Conservation (phyloP, 2,329 filamentous ascomycete genomes). For the Sporothrix brunneoviolacea region DNA sequence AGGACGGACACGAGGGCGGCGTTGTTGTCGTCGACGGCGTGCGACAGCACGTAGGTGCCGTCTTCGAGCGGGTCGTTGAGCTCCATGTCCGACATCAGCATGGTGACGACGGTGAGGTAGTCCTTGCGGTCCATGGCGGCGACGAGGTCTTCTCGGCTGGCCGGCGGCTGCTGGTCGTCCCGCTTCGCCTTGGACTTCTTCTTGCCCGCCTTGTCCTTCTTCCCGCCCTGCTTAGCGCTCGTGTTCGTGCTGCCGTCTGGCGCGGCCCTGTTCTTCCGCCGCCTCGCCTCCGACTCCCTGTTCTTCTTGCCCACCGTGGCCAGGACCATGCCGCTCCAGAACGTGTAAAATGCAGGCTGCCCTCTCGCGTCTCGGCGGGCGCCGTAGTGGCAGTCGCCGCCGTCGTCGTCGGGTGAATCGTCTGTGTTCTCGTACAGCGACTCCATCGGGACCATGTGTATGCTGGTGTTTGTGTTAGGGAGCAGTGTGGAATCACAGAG, state of each 20-base stretch:
- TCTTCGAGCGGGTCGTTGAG: conserved; percentile 6
- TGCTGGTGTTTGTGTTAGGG: not conserved
- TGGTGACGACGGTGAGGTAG: conserved; percentile 6
- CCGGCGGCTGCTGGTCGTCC: not conserved
- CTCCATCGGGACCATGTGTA: conserved; percentile 4
- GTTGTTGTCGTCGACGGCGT: conserved; percentile 10
- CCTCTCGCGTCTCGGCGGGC: not conserved
- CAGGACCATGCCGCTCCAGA: not conserved
- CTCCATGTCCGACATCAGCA: conserved; percentile 9
- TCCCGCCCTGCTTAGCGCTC: not conserved
- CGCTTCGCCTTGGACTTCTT: not conserved
- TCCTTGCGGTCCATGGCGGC: conserved; percentile 5
- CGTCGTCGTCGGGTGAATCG: not conserved
- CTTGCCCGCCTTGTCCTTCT: not conserved
- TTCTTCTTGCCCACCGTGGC: not conserved
- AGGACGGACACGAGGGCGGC: conserved; percentile 8
- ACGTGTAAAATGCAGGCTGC: conserved; percentile 1
- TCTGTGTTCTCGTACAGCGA: not conserved
- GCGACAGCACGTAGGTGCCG: conserved; percentile 3
- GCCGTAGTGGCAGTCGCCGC: not conserved
- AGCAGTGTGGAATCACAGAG: not conserved
- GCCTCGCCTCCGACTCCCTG: not conserved
- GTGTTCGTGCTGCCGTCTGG: not conserved
- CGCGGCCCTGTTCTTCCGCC: not conserved
- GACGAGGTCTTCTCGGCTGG: conserved; percentile 1